Percentiles rank a stretch among this genome's conserved stretches.
Conservation (phyloP, 176 grass and related monocot species). For the Zizania latifolia region DNA sequence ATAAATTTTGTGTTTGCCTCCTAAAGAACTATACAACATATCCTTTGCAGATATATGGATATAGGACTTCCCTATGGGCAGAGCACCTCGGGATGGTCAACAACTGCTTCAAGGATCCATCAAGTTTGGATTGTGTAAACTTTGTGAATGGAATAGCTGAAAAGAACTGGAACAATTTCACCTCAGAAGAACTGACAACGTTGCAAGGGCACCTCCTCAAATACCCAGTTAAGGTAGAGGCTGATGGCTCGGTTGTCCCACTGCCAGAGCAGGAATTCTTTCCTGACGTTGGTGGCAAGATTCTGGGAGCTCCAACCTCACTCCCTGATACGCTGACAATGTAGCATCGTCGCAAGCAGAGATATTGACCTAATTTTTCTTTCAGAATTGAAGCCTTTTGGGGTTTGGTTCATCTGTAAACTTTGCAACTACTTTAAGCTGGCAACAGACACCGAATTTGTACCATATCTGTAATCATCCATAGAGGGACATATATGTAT, state of each 20-base stretch:
- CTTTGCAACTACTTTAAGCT: background rate
- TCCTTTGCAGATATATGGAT: constrained; percentile 67
- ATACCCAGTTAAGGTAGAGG: constrained; percentile 78
- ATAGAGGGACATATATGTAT: too few relatives aligned
- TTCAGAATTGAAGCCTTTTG: background rate
- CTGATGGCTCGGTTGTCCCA: constrained; percentile 46
- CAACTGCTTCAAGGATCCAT: constrained; percentile 52
- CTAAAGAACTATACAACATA: background rate
- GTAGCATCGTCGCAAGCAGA: constrained; percentile 11
- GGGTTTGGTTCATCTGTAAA: background rate
- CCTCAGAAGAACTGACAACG: constrained; percentile 33
- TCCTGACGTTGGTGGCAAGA: constrained; percentile 82
- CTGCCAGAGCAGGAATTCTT: constrained; percentile 62
- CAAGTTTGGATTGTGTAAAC: constrained; percentile 52
- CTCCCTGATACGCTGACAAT: constrained; percentile 83
- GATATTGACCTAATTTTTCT: background rate
- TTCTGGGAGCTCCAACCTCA: constrained; percentile 54
- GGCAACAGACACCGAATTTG: background rate
- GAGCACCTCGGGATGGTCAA: constrained; percentile 76
- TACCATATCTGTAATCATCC: constrained; percentile 10
- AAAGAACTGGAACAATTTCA: constrained; percentile 59
- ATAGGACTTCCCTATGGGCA: constrained; percentile 81
- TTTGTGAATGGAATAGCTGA: constrained; percentile 66
- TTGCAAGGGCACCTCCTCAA: constrained; percentile 79
- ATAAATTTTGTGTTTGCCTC: background rate